phyloP scores from a whole-genome alignment of 2,329 filamentous ascomycete species.

The Alternaria brassicicola region DNA sequence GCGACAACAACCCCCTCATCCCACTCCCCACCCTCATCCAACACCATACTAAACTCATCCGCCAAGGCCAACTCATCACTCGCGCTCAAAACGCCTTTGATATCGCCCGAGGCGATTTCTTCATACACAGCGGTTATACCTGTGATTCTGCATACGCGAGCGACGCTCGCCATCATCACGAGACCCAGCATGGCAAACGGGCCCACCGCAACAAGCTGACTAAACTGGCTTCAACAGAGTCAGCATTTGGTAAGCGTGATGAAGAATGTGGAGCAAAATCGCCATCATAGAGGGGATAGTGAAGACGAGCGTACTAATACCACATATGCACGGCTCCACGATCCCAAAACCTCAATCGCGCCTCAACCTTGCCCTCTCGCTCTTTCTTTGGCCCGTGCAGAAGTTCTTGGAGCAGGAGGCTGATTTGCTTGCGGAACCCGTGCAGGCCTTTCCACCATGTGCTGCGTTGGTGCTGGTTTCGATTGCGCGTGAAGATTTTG shows the following conservation, averaged over 20 bases:
- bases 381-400: conserved; percentile 25
- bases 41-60: conserved; percentile 36
- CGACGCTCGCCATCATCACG: conserved; percentile 51
- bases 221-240: conserved; percentile 46
- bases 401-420: conserved; percentile 56
- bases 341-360: conserved; percentile 49
- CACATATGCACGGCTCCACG: conserved; percentile 43
- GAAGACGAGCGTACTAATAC: conserved; percentile 43
- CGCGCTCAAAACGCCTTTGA: conserved; percentile 50
- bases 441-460: conserved; percentile 82
- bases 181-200: conserved; percentile 55
- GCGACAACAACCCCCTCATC: conserved; percentile 34
- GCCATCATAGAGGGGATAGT: not conserved
- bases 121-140: conserved; percentile 52
- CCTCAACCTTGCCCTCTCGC: conserved; percentile 30
- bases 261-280: not conserved
- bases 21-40: conserved; percentile 40
- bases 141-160: conserved; percentile 49
- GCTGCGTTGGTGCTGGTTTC: conserved; percentile 83
- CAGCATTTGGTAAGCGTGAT: not conserved
- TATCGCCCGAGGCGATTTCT: conserved; percentile 51
- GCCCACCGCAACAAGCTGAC: conserved; percentile 53
- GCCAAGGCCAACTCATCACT: conserved; percentile 51
- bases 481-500: conserved; percentile 80
- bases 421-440: conserved; percentile 70